A percentile compares a stretch with the other conserved stretches of the same genome.
Conservation (phyloP, 805 yeast species). For the Barnettozyma sucrosica region DNA sequence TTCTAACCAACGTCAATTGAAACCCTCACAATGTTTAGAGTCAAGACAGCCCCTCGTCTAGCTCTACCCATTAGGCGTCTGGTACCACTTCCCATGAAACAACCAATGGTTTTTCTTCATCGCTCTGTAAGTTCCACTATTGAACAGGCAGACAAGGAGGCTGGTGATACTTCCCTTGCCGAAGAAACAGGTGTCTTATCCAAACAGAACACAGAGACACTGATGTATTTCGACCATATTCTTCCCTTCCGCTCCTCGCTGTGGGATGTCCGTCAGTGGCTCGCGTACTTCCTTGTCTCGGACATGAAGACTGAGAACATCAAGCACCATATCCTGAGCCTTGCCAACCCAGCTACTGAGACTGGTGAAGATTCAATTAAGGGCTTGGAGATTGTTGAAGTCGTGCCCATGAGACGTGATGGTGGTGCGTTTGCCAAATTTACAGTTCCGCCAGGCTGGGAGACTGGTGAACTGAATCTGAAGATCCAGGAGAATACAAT, state of each 20-base stretch:
- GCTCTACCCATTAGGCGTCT: neutral
- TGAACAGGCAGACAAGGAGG: conserved; percentile 38
- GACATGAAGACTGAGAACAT: conserved; percentile 34
- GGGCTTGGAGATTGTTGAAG: conserved; percentile 45
- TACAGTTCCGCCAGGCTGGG: conserved; percentile 46
- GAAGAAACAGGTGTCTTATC: conserved; percentile 53
- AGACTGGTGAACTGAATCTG: conserved; percentile 47
- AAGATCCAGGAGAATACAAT: conserved; percentile 43
- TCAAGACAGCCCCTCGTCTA: neutral
- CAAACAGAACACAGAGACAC: conserved; percentile 42
- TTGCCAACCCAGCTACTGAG: conserved; percentile 33
- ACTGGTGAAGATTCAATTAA: conserved; percentile 29
- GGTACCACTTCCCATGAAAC: neutral
- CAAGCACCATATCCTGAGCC: conserved; percentile 32
- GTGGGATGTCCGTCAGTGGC: conserved; percentile 43
- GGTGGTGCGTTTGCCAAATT: conserved; percentile 92
- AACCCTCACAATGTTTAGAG: neutral
- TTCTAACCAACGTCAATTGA: neutral
- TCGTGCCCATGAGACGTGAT: conserved; percentile 71
- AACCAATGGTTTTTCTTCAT: neutral
- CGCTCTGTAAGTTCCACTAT: conserved; percentile 17
- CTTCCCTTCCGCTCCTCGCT: conserved; percentile 39
- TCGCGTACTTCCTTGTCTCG: conserved; percentile 32
- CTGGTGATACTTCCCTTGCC: conserved; percentile 51
- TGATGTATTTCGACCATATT: conserved; percentile 52